Conservation (phyloP, 2,329 filamentous ascomycete genomes). For the Xylariaceae sp. region DNA sequence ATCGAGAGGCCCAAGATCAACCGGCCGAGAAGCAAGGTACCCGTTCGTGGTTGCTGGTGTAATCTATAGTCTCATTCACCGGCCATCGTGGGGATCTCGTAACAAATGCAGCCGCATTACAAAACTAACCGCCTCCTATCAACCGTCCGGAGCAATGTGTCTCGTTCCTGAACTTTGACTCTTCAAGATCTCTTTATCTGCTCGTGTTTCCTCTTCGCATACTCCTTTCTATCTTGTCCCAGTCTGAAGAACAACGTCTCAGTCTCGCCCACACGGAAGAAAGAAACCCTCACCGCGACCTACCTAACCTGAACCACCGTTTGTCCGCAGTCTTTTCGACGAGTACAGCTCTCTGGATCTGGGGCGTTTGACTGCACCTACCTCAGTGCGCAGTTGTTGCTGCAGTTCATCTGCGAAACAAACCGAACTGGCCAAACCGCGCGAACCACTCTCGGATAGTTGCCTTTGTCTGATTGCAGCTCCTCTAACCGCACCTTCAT, state of each 20-base stretch:
- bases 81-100: slow-evolving; percentile 9
- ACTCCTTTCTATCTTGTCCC: slow-evolving; percentile 17
- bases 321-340: slow-evolving; percentile 26
- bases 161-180: slow-evolving; percentile 25
- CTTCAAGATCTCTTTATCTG: slow-evolving; percentile 29
- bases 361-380: slow-evolving; percentile 19
- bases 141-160: slow-evolving; percentile 28
- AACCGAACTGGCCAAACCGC: slow-evolving; percentile 27
- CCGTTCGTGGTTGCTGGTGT: slow-evolving; percentile 13
- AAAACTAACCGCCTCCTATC: slow-evolving; percentile 6
- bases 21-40: slow-evolving; percentile 20
- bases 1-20: slow-evolving; percentile 13
- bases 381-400: slow-evolving; percentile 13
- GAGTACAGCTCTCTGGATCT: slow-evolving; percentile 19
- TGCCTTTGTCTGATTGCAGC: slow-evolving; percentile 35
- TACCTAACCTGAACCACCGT: slow-evolving; percentile 12
- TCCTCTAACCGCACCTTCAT: slow-evolving; percentile 33
- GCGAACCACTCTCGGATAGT: slow-evolving; percentile 34
- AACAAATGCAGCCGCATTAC: slow-evolving; percentile 10
- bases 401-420: slow-evolving; percentile 25
- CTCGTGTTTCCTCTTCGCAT: slow-evolving; percentile 19
- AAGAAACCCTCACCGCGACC: background rate
- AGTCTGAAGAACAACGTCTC: slow-evolving; percentile 32
- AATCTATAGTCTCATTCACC: slow-evolving; percentile 17
- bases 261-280: slow-evolving; percentile 12